Evolutionary conservation across 495 filamentous ascomycete species (phyloP).

Genomic region (Hypoxylon intermedium): DNA sequence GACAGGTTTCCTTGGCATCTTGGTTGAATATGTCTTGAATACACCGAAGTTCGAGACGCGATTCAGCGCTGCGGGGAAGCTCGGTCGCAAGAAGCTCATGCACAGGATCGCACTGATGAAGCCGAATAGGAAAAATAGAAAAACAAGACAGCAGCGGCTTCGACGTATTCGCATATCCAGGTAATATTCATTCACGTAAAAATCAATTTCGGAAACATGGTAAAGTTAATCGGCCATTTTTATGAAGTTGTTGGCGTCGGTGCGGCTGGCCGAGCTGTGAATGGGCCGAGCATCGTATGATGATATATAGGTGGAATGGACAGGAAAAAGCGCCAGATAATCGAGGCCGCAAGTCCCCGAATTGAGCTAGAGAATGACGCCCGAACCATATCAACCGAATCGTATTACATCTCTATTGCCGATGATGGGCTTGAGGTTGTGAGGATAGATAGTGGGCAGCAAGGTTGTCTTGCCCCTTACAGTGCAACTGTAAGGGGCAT

Average conservation of each 20-base stretch:
- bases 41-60: conserved; percentile 3
- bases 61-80: conserved; percentile 4
- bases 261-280: conserved; percentile 18
- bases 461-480: no score
- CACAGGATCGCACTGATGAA: conserved; percentile 34
- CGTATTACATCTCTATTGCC: not conserved
- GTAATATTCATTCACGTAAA: not conserved
- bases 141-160: conserved; percentile 28
- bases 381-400: not conserved
- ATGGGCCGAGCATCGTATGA: conserved; percentile 34
- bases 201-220: not conserved
- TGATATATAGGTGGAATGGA: conserved; percentile 28
- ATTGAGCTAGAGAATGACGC: not conserved
- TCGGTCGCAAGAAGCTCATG: conserved; percentile 32
- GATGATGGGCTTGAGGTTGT: not conserved
- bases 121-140: conserved; percentile 34
- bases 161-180: conserved; percentile 25
- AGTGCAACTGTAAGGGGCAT: no score
- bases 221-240: conserved; percentile 12
- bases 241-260: conserved; percentile 14
- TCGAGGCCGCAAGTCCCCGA: conserved; percentile 5
- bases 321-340: conserved; percentile 4
- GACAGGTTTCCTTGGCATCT: conserved; percentile 37
- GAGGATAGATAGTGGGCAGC: no score
- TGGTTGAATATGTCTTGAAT: conserved; percentile 6